Conservation (phyloP, 1,139 yeast genomes). For the Pneumocystis oryctolagi region DNA sequence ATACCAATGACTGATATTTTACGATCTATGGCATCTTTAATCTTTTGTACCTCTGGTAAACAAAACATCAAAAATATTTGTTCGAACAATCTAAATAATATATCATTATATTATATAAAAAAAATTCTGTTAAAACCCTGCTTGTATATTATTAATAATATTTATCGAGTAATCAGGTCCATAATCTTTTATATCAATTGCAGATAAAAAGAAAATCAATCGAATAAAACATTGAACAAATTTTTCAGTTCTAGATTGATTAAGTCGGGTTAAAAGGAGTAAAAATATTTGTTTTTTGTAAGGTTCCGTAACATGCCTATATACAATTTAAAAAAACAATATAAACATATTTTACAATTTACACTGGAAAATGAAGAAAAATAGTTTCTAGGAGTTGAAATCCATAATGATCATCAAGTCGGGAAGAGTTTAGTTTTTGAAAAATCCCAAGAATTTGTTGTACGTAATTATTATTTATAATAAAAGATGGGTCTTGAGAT, state of each 20-base stretch:
- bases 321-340: neutral
- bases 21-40: slow-evolving; percentile 57
- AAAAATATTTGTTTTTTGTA: slow-evolving; percentile 60
- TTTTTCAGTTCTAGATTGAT: slow-evolving; percentile 67
- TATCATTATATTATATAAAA: slow-evolving; percentile 20
- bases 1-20: slow-evolving; percentile 66
- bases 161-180: slow-evolving; percentile 41
- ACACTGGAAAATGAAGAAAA: slow-evolving; percentile 41
- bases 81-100: slow-evolving; percentile 35
- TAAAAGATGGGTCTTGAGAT: slow-evolving; percentile 40
- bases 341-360: slow-evolving; percentile 5
- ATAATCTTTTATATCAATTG: slow-evolving; percentile 27
- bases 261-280: slow-evolving; percentile 63
- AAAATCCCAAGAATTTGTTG: slow-evolving; percentile 89
- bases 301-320: slow-evolving; percentile 29
- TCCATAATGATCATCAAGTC: slow-evolving; percentile 64
- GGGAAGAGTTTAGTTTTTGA: slow-evolving; percentile 80
- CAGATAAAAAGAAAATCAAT: slow-evolving; percentile 51
- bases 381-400: slow-evolving; percentile 69
- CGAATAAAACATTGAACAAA: slow-evolving; percentile 45
- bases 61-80: slow-evolving; percentile 51
- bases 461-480: slow-evolving; percentile 24
- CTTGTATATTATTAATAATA: slow-evolving; percentile 49
- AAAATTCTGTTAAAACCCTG: slow-evolving; percentile 13
- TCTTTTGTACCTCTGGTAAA: slow-evolving; percentile 48